Conservation (phyloP, 257 asterid species). For the Lantana camara region DNA sequence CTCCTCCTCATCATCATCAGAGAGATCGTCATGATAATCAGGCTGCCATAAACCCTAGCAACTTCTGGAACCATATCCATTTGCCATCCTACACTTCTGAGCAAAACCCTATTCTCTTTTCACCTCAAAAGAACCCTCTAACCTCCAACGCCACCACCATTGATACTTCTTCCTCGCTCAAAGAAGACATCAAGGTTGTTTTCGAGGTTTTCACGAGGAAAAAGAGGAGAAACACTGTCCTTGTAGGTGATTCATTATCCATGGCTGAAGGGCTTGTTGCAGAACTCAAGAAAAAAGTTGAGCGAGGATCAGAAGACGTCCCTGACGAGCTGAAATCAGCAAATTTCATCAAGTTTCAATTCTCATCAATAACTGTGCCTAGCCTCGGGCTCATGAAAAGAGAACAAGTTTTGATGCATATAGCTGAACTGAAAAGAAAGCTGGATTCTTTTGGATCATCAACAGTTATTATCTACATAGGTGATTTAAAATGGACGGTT, state of each 20-base stretch:
- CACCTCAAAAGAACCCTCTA: constrained; percentile 32
- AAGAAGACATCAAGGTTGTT: constrained; percentile 41
- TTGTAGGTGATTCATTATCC: constrained; percentile 50
- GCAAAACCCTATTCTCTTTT: constrained; percentile 41
- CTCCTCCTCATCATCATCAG: too few relatives aligned
- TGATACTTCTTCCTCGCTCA: constrained; percentile 16
- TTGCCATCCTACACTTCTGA: too few relatives aligned
- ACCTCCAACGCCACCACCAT: constrained; percentile 21
- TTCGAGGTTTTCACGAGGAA: constrained; percentile 43
- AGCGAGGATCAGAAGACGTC: constrained; percentile 45
- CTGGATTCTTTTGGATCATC: constrained; percentile 47
- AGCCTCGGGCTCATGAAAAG: constrained; percentile 55
- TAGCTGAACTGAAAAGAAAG: constrained; percentile 61
- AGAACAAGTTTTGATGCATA: constrained; percentile 61
- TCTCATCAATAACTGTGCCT: constrained; percentile 47
- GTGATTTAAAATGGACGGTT: constrained; percentile 75
- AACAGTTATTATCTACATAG: constrained; percentile 60
- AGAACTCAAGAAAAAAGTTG: constrained; percentile 45
- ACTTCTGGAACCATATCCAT: too few relatives aligned
- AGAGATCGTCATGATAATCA: too few relatives aligned
- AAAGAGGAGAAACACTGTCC: constrained; percentile 38
- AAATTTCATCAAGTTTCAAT: constrained; percentile 53
- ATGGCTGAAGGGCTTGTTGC: constrained; percentile 46
- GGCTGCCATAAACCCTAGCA: constrained; percentile 20
- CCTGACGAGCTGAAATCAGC: constrained; percentile 55